Evolutionary conservation across 139 green algal species (phyloP).

Genomic region (Chlorella sp.): DNA sequence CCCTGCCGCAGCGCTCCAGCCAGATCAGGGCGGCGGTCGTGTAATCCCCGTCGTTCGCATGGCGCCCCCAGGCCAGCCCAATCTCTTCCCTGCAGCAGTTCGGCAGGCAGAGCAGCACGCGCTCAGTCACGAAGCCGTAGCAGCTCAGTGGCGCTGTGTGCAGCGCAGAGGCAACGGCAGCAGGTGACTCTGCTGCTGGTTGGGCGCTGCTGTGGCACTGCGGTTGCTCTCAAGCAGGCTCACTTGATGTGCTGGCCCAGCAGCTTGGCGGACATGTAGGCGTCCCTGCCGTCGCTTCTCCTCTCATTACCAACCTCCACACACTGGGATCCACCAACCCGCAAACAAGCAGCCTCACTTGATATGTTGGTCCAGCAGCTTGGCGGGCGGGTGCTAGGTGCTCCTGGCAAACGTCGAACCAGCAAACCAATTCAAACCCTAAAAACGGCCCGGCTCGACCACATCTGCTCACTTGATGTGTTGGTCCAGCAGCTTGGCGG

Average conservation of each 20-base stretch:
- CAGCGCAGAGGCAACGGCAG: background rate
- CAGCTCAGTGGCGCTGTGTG: background rate
- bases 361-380: background rate
- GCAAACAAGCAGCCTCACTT: background rate
- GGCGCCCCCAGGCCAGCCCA: background rate
- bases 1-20: conserved; percentile 14
- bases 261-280: background rate
- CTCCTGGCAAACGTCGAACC: too few species aligned
- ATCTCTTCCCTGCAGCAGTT: conserved; percentile 5
- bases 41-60: conserved; percentile 14
- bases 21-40: conserved; percentile 7
- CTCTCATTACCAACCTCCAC: too few species aligned
- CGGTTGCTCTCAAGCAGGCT: too few species aligned
- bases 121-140: background rate
- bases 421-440: too few species aligned
- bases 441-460: too few species aligned
- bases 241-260: background rate
- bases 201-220: too few species aligned
- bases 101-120: background rate
- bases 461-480: background rate
- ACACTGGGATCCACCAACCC: too few species aligned
- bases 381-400: too few species aligned
- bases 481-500: background rate
- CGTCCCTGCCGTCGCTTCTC: too few species aligned
- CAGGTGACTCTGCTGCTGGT: too few species aligned